A percentile compares a stretch with the other conserved stretches of the same genome.
Evolutionary conservation across 306 rosid species (phyloP).

Genomic region (Cucumis cinereus): DNA sequence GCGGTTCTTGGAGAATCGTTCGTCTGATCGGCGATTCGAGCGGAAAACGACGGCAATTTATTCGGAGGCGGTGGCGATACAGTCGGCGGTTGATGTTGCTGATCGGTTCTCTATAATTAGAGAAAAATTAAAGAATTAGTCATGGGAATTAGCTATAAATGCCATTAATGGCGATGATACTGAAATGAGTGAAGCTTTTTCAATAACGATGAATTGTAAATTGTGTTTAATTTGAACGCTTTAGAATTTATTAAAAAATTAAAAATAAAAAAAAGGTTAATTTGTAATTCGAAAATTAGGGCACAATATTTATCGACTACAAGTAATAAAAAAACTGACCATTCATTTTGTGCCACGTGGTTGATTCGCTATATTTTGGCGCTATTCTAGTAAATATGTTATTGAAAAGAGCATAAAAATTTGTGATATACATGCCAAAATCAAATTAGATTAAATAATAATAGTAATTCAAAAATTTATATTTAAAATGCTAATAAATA

Average conservation of each 20-base stretch:
- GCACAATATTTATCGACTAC: neutral
- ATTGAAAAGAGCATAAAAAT: too few species aligned
- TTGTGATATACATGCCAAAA: too few species aligned
- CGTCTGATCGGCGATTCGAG: neutral
- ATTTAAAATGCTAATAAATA: too few species aligned
- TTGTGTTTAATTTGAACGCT: neutral
- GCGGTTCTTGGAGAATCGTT: neutral
- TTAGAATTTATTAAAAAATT: too few species aligned
- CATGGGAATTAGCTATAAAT: neutral
- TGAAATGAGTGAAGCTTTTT: neutral
- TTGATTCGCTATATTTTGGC: neutral
- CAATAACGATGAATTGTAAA: neutral
- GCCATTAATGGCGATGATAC: neutral
- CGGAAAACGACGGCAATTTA: neutral
- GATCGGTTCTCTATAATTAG: neutral
- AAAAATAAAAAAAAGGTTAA: too few species aligned
- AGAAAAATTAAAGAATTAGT: neutral
- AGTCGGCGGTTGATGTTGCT: neutral
- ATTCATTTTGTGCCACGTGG: neutral
- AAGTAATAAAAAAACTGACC: neutral
- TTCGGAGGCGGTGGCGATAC: neutral
- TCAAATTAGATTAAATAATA: too few species aligned
- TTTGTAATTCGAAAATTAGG: neutral
- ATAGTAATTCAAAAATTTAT: too few species aligned
- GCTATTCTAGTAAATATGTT: too few species aligned